Conservation (phyloP, 1,284 basidiomycete species). For the Coniophora puteana region DNA sequence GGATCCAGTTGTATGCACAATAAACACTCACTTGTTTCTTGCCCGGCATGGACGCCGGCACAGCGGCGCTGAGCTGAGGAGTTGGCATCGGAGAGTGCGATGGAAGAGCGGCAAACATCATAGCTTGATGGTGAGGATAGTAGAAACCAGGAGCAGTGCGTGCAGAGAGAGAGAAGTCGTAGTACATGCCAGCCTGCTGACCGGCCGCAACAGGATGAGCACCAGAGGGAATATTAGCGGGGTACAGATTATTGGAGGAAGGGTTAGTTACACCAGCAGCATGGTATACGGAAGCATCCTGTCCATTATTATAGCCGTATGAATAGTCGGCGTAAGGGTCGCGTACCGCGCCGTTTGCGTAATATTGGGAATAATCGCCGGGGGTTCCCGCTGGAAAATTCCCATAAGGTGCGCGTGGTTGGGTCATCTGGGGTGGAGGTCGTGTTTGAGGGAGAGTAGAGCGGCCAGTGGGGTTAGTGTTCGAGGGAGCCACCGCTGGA, state of each 20-base stretch:
- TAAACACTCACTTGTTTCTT: slow-evolving; percentile 56
- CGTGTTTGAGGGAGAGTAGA: slow-evolving; percentile 31
- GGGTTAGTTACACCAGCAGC: no score
- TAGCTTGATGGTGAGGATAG: slow-evolving; percentile 53
- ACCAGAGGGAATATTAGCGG: slow-evolving; percentile 46
- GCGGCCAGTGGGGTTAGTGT: slow-evolving; percentile 18
- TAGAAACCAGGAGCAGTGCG: slow-evolving; percentile 58
- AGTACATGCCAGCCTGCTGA: slow-evolving; percentile 54
- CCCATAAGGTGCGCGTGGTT: slow-evolving; percentile 44
- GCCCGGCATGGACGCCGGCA: slow-evolving; percentile 41
- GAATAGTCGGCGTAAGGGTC: slow-evolving; percentile 49
- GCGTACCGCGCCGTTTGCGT: slow-evolving; percentile 40
- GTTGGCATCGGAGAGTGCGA: slow-evolving; percentile 52
- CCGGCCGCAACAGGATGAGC: slow-evolving; percentile 41
- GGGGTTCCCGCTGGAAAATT: slow-evolving; percentile 50
- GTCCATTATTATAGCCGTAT: slow-evolving; percentile 47
- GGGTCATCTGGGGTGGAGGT: slow-evolving; percentile 37
- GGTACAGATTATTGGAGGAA: slow-evolving; percentile 37
- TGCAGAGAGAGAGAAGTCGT: slow-evolving; percentile 49
- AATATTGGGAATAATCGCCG: slow-evolving; percentile 57
- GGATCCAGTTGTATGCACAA: no score
- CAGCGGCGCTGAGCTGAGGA: slow-evolving; percentile 38
- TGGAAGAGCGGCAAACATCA: slow-evolving; percentile 52
- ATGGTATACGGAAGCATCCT: slow-evolving; percentile 53
- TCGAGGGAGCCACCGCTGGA: slow-evolving; percentile 18